phyloP scores from a whole-genome alignment of 2,329 filamentous ascomycete species.

The Penicillium decumbens region DNA sequence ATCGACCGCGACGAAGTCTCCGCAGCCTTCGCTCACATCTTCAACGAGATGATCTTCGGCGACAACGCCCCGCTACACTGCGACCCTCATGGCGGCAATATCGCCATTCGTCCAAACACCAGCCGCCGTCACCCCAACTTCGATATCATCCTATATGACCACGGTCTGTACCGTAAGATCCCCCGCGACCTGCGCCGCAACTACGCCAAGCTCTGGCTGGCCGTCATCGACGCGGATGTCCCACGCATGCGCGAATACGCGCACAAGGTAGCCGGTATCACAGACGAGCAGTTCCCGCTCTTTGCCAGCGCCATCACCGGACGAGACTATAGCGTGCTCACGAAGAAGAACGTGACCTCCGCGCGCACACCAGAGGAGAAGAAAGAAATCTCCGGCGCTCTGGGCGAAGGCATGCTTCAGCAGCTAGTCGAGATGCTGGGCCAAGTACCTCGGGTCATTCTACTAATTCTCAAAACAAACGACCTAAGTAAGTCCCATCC shows the following conservation, averaged over 20 bases:
- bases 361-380: constrained; percentile 71
- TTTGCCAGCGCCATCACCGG: constrained; percentile 97
- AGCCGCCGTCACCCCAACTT: constrained; percentile 67
- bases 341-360: constrained; percentile 51
- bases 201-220: constrained; percentile 96
- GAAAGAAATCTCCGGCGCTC: constrained; percentile 73
- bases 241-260: constrained; percentile 81
- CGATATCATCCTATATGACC: constrained; percentile 93
- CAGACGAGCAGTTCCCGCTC: constrained; percentile 83
- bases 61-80: constrained; percentile 84
- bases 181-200: constrained; percentile 70
- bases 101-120: constrained; percentile 78
- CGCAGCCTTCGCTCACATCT: constrained; percentile 80
- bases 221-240: constrained; percentile 87
- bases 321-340: constrained; percentile 76
- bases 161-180: constrained; percentile 93
- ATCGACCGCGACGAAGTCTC: constrained; percentile 97
- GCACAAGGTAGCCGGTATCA: constrained; percentile 81
- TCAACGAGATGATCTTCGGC: constrained; percentile 99
- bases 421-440: constrained; percentile 84
- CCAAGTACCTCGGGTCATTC: constrained; percentile 82
- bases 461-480: constrained; percentile 96
- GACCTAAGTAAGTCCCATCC: constrained; percentile 63
- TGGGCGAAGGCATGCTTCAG: constrained; percentile 83
- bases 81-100: constrained; percentile 93